phyloP scores from a whole-genome alignment of 129 eudicot species.

The Flaveria bidentis region DNA sequence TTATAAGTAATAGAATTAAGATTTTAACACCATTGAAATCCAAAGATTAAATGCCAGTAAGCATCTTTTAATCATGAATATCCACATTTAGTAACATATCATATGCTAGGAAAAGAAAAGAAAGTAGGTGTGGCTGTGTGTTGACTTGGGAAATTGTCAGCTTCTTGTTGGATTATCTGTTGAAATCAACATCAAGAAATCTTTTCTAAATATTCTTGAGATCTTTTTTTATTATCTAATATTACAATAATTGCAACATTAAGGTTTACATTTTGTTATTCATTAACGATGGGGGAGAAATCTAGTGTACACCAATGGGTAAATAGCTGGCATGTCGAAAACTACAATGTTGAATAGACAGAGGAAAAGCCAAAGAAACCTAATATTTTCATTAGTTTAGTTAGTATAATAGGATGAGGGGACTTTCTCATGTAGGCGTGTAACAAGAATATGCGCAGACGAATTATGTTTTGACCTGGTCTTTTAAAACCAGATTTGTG shows the following conservation, averaged over 20 bases:
- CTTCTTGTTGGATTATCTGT: constrained; percentile 31
- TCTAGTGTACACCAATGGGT: neutral
- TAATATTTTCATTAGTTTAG: constrained; percentile 22
- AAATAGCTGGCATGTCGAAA: constrained; percentile 21
- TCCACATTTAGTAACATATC: constrained; percentile 6
- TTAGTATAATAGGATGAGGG: constrained; percentile 23
- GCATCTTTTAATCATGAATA: neutral
- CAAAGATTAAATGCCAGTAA: too few relatives aligned
- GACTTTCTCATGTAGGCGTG: constrained; percentile 27
- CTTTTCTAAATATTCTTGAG: constrained; percentile 28
- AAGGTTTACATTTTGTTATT: neutral
- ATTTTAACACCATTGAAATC: too few relatives aligned
- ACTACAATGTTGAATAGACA: constrained; percentile 24
- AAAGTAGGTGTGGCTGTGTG: constrained; percentile 11
- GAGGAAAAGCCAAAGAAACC: constrained; percentile 31
- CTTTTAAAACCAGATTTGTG: neutral
- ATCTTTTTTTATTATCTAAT: constrained; percentile 16
- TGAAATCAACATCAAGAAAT: constrained; percentile 36
- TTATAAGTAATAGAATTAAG: too few relatives aligned
- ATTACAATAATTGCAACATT: neutral
- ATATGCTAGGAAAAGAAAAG: constrained; percentile 13
- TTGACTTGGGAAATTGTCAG: constrained; percentile 26
- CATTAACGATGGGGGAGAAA: too few relatives aligned
- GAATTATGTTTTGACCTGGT: constrained; percentile 15
- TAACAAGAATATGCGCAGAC: constrained; percentile 29